These are phyloP conservation scores for Lathyrus oleraceus DNA, from an alignment of 306 rosid genomes.

Conservation along the genomic window DNA sequence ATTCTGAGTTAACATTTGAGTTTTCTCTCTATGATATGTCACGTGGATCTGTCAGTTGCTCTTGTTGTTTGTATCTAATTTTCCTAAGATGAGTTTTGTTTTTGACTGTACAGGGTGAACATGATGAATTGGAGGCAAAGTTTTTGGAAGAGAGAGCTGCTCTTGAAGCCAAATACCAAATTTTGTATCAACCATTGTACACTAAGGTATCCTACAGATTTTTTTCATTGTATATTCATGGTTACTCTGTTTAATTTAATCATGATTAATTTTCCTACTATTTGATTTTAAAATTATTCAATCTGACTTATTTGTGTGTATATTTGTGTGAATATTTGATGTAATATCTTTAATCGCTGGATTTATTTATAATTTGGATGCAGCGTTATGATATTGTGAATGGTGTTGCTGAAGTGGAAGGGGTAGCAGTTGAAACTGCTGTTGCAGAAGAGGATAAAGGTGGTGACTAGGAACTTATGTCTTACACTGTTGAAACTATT, in stretches of 20 bases:
- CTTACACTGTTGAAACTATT: background rate
- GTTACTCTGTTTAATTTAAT: background rate
- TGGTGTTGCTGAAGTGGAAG: slow-evolving; percentile 68
- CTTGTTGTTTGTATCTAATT: background rate
- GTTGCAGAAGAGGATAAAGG: slow-evolving; percentile 54
- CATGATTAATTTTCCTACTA: background rate
- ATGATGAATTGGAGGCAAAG: slow-evolving; percentile 72
- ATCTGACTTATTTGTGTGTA: no score
- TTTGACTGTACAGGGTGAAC: slow-evolving; percentile 55
- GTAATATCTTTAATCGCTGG: background rate
- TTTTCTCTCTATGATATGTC: background rate
- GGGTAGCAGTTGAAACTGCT: slow-evolving; percentile 44
- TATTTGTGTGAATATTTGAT: background rate
- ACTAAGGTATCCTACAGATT: slow-evolving; percentile 51
- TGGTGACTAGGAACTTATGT: slow-evolving; percentile 1
- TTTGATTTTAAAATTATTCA: background rate
- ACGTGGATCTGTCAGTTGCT: background rate
- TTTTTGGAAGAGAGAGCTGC: slow-evolving; percentile 85
- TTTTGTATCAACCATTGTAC: slow-evolving; percentile 72
- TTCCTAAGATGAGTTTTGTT: background rate
- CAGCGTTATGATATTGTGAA: slow-evolving; percentile 74
- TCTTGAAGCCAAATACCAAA: slow-evolving; percentile 86
- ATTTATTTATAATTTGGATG: slow-evolving; percentile 1
- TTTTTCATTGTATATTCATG: background rate
- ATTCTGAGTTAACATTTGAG: background rate